Base-by-base conservation (phyloP, 1,284 basidiomycete species). In the Vanrija humicola region DNA sequence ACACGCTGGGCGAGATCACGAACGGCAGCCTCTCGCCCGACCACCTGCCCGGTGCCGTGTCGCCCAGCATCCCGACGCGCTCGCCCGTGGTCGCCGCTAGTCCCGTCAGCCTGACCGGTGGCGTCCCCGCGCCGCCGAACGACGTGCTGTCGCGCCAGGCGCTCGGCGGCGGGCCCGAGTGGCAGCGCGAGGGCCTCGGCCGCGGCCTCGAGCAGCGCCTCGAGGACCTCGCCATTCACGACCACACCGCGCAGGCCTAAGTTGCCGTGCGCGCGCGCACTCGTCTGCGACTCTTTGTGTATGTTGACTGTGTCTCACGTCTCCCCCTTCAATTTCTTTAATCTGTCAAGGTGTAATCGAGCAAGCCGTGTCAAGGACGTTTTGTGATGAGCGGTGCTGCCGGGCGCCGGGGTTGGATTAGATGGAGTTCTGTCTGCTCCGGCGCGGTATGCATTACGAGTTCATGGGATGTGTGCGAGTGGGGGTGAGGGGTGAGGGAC, bases 151-250 rank as follows among this genome's bases (percentile, higher is more conserved):
- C 21, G 14, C n/a, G n/a, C n/a, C 23, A 25, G 19, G 21, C 43
- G 42, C 21, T 48, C 25, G 57, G 86, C 28, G 88, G 87, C 0
- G 34, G 14, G 34, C 34, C 34, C 34, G 89, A 90, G 73, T 91
- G 88, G 88, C 85, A 88, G 63, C 79, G 88, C 6, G 86, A 90
- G 65, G 89, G 89, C 0, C 73, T 91, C 14, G 89, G 89, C 0
- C 81, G 79, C 57, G 89, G 89, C 0, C 72, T 91, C 43, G 89
- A 89, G 73, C 89, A 90, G 77, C 77, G 89, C 45, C 72, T 91
- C 54, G 89, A 90, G 53, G 68, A 67, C 50, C 58, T 73, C 16
- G 66, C 61, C 54, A 46, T 46, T 15, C 18, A 42, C 38, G 52
- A 63, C 38, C 50, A 50, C 34, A 12, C 9, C 34, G 34, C 34